Evolutionary conservation across 164 flowering plant species (phyloP), one percentile per base, ranked within the genome.

Genomic region (Nelumbo lutea): DNA sequence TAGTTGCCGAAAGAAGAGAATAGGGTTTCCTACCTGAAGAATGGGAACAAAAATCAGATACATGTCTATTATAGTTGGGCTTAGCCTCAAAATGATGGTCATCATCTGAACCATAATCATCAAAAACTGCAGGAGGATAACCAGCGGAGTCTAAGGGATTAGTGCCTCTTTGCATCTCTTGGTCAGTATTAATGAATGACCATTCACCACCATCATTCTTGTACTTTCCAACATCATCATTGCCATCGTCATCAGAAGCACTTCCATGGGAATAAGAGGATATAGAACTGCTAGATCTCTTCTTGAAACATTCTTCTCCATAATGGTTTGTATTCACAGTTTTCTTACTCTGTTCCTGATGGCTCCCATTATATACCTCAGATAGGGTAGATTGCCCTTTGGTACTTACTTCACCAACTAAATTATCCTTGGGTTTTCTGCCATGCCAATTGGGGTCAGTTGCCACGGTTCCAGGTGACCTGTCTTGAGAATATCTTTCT

Each of bases 81-180:
- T 73, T 79, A 40, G 62, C 45, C 68, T 74, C 79, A 71, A 80
- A 72, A 76, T 27, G 39, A 7, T 71, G 55, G 56, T 83, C 89
- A 59, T 70, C 79, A 51, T 89, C 90, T 47, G 90, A 83, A 62
- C 72, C 85, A 72, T 68, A 83, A 14, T 85, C 87, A 81, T 93
- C 96, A 83, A 82, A 92, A 67, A 73, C 77, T 41, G 60, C 81
- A 65, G 48, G 7, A 46, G 48, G 48, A 46, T 4, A 46, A 46
- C 7, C 48, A 46, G 5, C 7, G 48, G 48, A 46, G 48, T 7
- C 7, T 46, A 27, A 27, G 27, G 27, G 27, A 27, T 27, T 47
- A 38, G 58, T 47, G 40, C 68, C 79, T 45, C 39, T 69, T 38
- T 61, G 76, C 47, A 3, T 27, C 58, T 57, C 74, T 39, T 69